Evolutionary conservation across 73 alveolate species (phyloP), one percentile per base, ranked within the genome.

Genomic region (Paramecium pentaurelia): DNA sequence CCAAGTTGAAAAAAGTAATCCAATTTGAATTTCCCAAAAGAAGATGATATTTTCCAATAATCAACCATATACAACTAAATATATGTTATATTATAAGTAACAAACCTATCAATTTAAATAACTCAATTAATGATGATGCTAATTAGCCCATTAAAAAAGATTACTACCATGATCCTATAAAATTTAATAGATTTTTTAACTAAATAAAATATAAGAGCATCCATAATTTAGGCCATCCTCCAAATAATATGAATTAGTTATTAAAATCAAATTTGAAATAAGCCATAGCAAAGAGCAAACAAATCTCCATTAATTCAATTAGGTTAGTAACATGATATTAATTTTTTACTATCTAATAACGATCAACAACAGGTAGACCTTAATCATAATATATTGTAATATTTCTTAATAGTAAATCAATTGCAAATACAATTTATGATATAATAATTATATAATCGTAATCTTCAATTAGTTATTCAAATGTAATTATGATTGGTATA

Each of bases 161-260:
- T 44, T 80, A 22, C 0, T 80, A 22, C 73, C 71, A 40, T 44
- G 58, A 25, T 2, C 58, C 42, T n/a, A 80, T 80, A 32, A 80
- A 47, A 20, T 45, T 80, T 22, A 80, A 64, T 10, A 80, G 38
- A 36, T 80, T 80, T 44, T 27, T 47, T 27, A 80, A 32, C 6
- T 80, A 44, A 14, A 49, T 42, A 47, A 32, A 80, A 36, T 32
- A 47, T 10, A 20, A 47, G 12, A 80, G 44, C 45, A 80, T 44
- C 49, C 49, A 80, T 44, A 80, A 27, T 80, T 80, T 80, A 45
- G 91, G 91, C 91, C 91, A 80, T 0, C 91, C 91, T 9, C 32
- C 91, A 32, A 28, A 42, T 45, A 80, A 27, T 25, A 80, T 25
- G 40, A 73, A 73, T 20, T 73, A 20, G 47, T 73, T 8, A 14